A percentile compares a stretch with the other conserved stretches of the same genome.
These are phyloP conservation scores for Stentor roeselii DNA, from an alignment of 73 alveolate species.

Conservation along the genomic window DNA sequence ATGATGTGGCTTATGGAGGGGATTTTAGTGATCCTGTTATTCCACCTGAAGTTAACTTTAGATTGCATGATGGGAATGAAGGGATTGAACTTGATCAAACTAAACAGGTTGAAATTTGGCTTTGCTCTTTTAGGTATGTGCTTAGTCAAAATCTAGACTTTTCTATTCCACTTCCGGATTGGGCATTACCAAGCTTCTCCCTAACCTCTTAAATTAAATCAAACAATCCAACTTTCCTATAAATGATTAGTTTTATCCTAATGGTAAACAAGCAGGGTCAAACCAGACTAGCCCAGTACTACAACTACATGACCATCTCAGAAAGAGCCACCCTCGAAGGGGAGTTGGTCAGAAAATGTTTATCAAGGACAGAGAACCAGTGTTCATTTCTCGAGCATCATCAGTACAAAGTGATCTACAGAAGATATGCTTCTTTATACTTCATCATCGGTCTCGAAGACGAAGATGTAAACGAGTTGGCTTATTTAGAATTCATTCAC, in stretches of 20 bases:
- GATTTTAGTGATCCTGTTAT: conserved; percentile 46
- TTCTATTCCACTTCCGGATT: conserved; percentile 6
- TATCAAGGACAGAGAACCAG: conserved; percentile 84
- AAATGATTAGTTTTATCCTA: conserved; percentile 93
- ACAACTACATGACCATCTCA: conserved; percentile 83
- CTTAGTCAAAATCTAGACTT: neutral
- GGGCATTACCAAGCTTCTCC: conserved; percentile 3
- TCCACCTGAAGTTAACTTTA: conserved; percentile 34
- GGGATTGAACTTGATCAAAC: neutral
- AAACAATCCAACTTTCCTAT: neutral
- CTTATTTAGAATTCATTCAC: conserved; percentile 96
- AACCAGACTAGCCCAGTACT: conserved; percentile 72
- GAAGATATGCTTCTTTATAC: conserved; percentile 96
- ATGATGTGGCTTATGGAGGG: conserved; percentile 96
- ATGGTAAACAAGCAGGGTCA: conserved; percentile 98
- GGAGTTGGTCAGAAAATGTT: conserved; percentile 93
- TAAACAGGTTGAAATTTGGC: conserved; percentile 1
- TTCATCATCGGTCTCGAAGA: conserved; percentile 87
- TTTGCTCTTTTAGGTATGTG: neutral
- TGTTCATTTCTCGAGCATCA: conserved; percentile 97
- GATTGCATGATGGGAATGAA: neutral
- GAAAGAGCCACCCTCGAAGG: conserved; percentile 96
- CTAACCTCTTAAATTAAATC: neutral
- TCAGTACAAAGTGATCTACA: conserved; percentile 77
- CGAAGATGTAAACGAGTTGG: conserved; percentile 82